Conservation (phyloP, 169 alveolate genomes). For the Babesia bovis region DNA sequence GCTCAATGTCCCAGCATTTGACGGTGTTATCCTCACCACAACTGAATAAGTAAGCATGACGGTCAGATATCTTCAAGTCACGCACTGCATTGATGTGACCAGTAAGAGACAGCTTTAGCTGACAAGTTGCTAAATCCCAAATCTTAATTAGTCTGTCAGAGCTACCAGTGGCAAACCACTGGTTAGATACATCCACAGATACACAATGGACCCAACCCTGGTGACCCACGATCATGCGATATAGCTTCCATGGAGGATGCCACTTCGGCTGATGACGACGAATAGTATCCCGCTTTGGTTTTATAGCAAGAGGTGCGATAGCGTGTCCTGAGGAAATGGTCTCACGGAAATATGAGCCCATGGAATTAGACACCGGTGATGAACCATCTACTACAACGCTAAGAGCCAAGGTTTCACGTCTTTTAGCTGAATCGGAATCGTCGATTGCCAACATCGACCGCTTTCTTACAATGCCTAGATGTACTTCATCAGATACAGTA, state of each 20-base stretch:
- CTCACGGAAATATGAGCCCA: constrained; percentile 40
- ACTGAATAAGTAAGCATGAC: constrained; percentile 97
- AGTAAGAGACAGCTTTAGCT: constrained; percentile 92
- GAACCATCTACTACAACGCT: constrained; percentile 21
- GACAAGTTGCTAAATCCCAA: constrained; percentile 98
- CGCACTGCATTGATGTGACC: constrained; percentile 97
- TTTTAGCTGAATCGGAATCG: not conserved
- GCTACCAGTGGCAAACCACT: constrained; percentile 95
- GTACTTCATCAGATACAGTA: constrained; percentile 40
- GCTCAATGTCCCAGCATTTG: constrained; percentile 98
- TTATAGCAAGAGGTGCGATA: constrained; percentile 67
- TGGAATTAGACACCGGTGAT: not conserved
- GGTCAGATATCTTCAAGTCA: constrained; percentile 88
- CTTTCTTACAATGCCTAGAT: constrained; percentile 17
- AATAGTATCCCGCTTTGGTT: constrained; percentile 64
- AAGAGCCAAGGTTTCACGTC: constrained; percentile 20
- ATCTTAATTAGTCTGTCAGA: constrained; percentile 96
- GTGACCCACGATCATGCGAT: constrained; percentile 96
- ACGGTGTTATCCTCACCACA: constrained; percentile 97
- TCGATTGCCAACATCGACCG: constrained; percentile 40
- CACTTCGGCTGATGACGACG: constrained; percentile 80
- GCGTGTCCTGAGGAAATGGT: constrained; percentile 67
- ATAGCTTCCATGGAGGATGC: constrained; percentile 97
- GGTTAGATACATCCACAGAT: constrained; percentile 94
- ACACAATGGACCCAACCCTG: constrained; percentile 98